Evolutionary conservation across 2,329 filamentous ascomycete genomes (phyloP), one percentile per base, ranked within the genome.

Genomic region (Periconia macrospinosa): DNA sequence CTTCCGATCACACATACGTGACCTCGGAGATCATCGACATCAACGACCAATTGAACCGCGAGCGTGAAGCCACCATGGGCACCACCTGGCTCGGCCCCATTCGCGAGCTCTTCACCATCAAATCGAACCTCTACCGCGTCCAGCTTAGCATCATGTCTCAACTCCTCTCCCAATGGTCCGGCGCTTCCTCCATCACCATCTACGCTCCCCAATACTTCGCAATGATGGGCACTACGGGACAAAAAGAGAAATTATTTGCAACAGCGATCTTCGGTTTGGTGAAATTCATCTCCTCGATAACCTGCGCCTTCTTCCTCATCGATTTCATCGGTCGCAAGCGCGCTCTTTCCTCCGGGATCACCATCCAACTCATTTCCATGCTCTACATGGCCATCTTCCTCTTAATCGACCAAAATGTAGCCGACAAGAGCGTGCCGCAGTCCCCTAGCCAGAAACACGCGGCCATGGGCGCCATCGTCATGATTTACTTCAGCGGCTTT

Each of bases 291-390:
- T 81, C 86, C 0, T 84, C 87, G 14, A 68, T 92, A 30, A 60
- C 84, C 40, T 92, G 89, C 69, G 89, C 89, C 0, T 79, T 92
- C 49, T 91, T 92, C 81, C 81, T 92, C 9, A 88, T 92, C 58
- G 90, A 92, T 62, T 85, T 88, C 50, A 86, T 92, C 59, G 90
- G 90, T 5, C 86, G 90, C 54, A 92, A 91, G 73, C 72, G 79
- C 14, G 73, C 79, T 1, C 72, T 83, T 7, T 70, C 75, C 41
- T 72, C 74, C n/a, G 81, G 81, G 9, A 80, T 82, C 37, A 69
- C 60, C 40, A 68, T 79, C 8, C 80, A 82, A 53, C 66, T 76
- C 1, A n/a, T 82, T 11, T 68, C 78, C n/a, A 81, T 83, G 77
- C 67, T 82, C 2, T 84, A 83, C 66, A 78, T 82, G 70, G 80